Conservation (phyloP, 2,329 filamentous ascomycete genomes). For the Berkeleyomyces basicola region DNA sequence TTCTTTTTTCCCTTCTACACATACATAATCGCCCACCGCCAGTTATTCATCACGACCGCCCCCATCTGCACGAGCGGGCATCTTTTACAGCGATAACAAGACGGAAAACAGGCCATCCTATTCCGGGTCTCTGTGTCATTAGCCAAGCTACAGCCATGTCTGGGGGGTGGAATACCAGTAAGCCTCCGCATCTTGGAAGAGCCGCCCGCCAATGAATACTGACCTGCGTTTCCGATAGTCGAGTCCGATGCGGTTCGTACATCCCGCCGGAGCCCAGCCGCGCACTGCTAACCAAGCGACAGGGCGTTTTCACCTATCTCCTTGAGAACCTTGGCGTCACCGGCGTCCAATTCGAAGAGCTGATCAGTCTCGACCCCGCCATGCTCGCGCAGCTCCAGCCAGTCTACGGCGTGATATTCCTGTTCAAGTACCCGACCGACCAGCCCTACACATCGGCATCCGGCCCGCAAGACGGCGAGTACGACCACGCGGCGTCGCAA, state of each 20-base stretch:
- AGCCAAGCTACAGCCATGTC: conserved; percentile 1
- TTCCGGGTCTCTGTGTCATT: too few species aligned
- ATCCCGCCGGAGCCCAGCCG: conserved; percentile 8
- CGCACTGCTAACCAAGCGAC: conserved; percentile 7
- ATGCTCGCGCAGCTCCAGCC: conserved; percentile 54
- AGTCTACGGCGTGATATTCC: conserved; percentile 92
- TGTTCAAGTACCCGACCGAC: conserved; percentile 87
- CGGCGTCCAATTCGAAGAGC: conserved; percentile 91
- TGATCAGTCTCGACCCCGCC: conserved; percentile 71
- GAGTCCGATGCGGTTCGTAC: conserved; percentile 78
- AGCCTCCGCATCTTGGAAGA: conserved; percentile 16
- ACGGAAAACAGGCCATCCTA: neutral
- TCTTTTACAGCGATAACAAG: neutral
- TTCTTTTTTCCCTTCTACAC: neutral
- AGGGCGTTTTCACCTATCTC: conserved; percentile 94
- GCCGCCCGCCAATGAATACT: neutral
- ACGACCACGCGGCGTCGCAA: conserved; percentile 58
- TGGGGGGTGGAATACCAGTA: conserved; percentile 86
- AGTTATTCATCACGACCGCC: too few species aligned
- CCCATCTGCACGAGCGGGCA: too few species aligned
- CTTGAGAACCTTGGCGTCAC: conserved; percentile 83
- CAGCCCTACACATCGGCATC: conserved; percentile 40
- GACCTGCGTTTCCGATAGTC: conserved; percentile 29
- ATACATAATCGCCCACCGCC: neutral
- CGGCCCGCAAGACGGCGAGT: conserved; percentile 63